Evolutionary conservation across 1,284 basidiomycete species (phyloP), one percentile per base, ranked within the genome.

Genomic region (Ceratobasidium theobromae): DNA sequence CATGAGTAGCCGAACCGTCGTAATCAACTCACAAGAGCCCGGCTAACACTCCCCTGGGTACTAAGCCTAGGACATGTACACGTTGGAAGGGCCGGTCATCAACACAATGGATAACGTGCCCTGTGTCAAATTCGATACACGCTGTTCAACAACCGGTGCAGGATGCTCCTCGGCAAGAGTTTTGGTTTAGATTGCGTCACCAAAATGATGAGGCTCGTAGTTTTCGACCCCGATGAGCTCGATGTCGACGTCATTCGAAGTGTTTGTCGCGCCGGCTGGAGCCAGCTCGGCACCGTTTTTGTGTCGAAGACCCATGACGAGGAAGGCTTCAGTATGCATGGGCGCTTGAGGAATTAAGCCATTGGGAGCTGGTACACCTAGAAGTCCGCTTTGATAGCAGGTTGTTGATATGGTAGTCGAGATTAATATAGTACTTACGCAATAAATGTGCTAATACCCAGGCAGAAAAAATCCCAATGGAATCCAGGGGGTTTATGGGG

Each of bases 311-410:
- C 88, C 86, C 82, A 91, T 87, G 40, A 96, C 82, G 16, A 91
- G 80, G 0, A 98, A 83, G 6, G 93, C 90, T 14, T 86, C 84
- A 0, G 95, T 98, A 72, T 98, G 94, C 21, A 96, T 91, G 0
- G 95, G 95, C 0, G 96, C 95, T 77, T 98, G 96, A 0, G 95
- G 95, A 52, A 98, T 97, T 21, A 96, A 82, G 49, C 94, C 95
- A 72, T 98, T 98, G 0, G 95, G 95, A 0, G 95, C 95, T 0
- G 95, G 95, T 1, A 97, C 74, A 16, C 95, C 95, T 2, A 98
- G 80, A 21, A 98, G 78, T 0, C 94, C 95, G 3, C 43, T 45
- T 14, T 45, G 43, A 11, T 6, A n/a, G 9, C 6, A n/a, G 6
- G 43, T n/a, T 6, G 18, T 25, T 27, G 23, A 11, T 9, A 12